A percentile compares a stretch with the other conserved stretches of the same genome.
These are phyloP conservation scores for Zalaria obscura DNA, from an alignment of 2,329 filamentous ascomycete species.

Conservation along the genomic window DNA sequence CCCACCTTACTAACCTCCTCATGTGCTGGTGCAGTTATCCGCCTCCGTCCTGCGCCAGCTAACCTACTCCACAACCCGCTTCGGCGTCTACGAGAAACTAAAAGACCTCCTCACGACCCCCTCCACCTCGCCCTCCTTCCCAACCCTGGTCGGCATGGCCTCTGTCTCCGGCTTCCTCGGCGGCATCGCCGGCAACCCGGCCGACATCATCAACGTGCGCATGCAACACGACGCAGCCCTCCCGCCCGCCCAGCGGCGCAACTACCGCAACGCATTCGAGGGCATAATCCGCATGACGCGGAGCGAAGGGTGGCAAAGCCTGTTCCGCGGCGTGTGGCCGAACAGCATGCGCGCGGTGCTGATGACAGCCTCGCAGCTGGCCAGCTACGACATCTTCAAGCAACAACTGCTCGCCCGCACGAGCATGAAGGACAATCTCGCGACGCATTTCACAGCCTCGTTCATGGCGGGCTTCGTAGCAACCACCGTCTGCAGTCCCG, in stretches of 20 bases:
- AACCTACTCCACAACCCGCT: slow-evolving; percentile 92
- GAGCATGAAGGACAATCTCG: slow-evolving; percentile 51
- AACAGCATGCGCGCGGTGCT: slow-evolving; percentile 70
- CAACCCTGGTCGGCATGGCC: slow-evolving; percentile 69
- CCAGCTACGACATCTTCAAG: slow-evolving; percentile 77
- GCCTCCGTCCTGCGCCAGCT: slow-evolving; percentile 82
- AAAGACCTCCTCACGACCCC: slow-evolving; percentile 52
- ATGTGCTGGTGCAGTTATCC: slow-evolving; percentile 29
- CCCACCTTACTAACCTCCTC: background rate
- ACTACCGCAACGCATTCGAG: slow-evolving; percentile 81
- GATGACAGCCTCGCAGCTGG: slow-evolving; percentile 76
- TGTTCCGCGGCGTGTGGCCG: slow-evolving; percentile 77
- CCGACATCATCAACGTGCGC: slow-evolving; percentile 91
- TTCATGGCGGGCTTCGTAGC: slow-evolving; percentile 71
- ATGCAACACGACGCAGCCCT: slow-evolving; percentile 92
- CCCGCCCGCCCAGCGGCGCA: slow-evolving; percentile 56
- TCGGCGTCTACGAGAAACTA: slow-evolving; percentile 90
- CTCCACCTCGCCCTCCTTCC: slow-evolving; percentile 47
- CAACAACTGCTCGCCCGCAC: slow-evolving; percentile 51
- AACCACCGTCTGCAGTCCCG: slow-evolving; percentile 70
- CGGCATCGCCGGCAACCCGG: slow-evolving; percentile 82
- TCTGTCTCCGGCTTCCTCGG: slow-evolving; percentile 74
- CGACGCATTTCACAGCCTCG: slow-evolving; percentile 64
- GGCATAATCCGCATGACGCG: slow-evolving; percentile 77
- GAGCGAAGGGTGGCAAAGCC: slow-evolving; percentile 50